Evolutionary conservation across 2,329 filamentous ascomycete species (phyloP).

Genomic region (Keithomyces neogunnii): DNA sequence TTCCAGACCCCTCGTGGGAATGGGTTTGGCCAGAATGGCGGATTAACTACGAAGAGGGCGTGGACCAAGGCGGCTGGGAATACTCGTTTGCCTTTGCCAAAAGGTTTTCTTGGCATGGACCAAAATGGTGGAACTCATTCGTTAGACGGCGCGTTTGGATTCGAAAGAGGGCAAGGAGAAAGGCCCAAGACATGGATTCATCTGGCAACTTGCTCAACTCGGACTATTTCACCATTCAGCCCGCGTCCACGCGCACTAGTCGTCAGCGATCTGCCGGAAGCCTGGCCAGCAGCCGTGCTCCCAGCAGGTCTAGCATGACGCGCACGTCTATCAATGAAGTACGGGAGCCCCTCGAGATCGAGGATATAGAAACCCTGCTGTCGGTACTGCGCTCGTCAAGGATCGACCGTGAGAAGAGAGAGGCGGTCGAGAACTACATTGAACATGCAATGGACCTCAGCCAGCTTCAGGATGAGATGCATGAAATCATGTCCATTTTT

Average conservation of each 20-base stretch:
- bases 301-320: conserved; percentile 29
- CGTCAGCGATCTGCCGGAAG: conserved; percentile 21
- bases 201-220: conserved; percentile 61
- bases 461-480: conserved; percentile 69
- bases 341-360: conserved; percentile 49
- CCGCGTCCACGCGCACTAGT: conserved; percentile 32
- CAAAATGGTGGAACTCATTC: conserved; percentile 89
- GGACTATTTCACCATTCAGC: conserved; percentile 72
- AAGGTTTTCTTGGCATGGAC: conserved; percentile 76
- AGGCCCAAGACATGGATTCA: conserved; percentile 30
- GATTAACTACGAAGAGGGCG: conserved; percentile 61
- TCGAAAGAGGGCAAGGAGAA: conserved; percentile 63
- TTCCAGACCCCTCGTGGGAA: conserved; percentile 91
- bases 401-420: conserved; percentile 88
- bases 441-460: conserved; percentile 67
- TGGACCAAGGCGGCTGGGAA: conserved; percentile 88
- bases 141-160: conserved; percentile 88
- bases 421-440: conserved; percentile 76
- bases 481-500: conserved; percentile 77
- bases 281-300: conserved; percentile 21
- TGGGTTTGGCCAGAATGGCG: conserved; percentile 69
- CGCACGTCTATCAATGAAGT: conserved; percentile 31
- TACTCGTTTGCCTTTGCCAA: conserved; percentile 83
- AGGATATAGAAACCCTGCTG: conserved; percentile 62
- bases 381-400: conserved; percentile 56